Base-by-base conservation (phyloP, 257 asterid genomes). In the Salvia rosmarinus region DNA sequence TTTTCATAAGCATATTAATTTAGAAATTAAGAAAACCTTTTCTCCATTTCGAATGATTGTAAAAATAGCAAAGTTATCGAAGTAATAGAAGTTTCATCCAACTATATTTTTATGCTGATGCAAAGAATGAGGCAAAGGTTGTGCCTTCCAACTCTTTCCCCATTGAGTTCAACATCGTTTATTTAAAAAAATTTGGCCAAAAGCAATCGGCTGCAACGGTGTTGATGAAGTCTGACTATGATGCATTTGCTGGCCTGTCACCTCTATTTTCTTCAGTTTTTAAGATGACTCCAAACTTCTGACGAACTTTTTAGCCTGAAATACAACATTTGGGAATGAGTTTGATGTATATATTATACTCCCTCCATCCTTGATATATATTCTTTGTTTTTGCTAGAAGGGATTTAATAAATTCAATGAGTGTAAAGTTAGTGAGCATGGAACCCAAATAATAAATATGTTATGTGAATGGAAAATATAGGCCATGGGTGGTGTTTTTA, bases 271-370 rank as follows among this genome's bases (percentile, higher is more conserved):
- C 75, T 67, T 68, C 74, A n/a, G 56, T 39, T 39, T 60, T 80
- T 76, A 85, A 78, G 96, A 21, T 6, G 91, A 85, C 79, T 92
- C 96, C 55, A 88, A 42, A 66, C 62, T 82, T 75, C 83, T 77
- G 12, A 92, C 92, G 1, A 88, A 75, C 79, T 84, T 89, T 78
- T 90, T 92, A 4, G 92, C 96, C 98, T 92, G 91, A 56, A 62
- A 78, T 23, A 55, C 62, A 67, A 77, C 67, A 58, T 57, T 37
- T 62, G 49, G 50, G 35, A 37, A 28, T 0, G 72, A 68, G 49
- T 37, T 46, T 21, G 21, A 35, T 51, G 70, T 62, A 10, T 39
- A 39, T 14, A 28, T 20, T 34, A 13, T n/a, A n/a, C n/a, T n/a
- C n/a, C n/a, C n/a, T n/a, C n/a, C n/a, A n/a, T n/a, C n/a, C n/a